These are phyloP conservation scores for Eremothecium cymbalariae DNA, from an alignment of 1,139 yeast species.

Conservation along the genomic window DNA sequence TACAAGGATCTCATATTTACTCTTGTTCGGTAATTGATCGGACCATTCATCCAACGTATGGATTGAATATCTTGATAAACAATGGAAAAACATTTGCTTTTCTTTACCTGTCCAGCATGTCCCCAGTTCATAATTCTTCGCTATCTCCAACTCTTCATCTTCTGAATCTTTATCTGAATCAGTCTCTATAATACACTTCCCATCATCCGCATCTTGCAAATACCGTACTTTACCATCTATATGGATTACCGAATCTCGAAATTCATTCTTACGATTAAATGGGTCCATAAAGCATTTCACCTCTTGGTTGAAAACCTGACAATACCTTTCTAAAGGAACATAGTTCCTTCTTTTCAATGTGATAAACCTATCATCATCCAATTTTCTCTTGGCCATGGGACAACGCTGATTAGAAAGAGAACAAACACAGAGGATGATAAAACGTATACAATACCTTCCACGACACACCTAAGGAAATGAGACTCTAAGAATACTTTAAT, in stretches of 20 bases:
- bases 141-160: background rate
- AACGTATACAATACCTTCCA: too few species aligned
- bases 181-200: constrained; percentile 5
- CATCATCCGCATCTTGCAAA: constrained; percentile 8
- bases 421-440: too few species aligned
- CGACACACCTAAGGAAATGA: too few species aligned
- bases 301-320: constrained; percentile 17
- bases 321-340: constrained; percentile 16
- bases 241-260: constrained; percentile 23
- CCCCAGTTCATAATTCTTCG: constrained; percentile 16
- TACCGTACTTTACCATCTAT: constrained; percentile 15
- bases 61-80: constrained; percentile 25
- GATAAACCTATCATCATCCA: constrained; percentile 1
- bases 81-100: constrained; percentile 26
- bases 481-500: too few species aligned
- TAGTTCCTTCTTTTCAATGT: constrained; percentile 6
- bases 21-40: constrained; percentile 17
- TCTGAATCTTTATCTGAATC: constrained; percentile 5
- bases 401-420: too few species aligned
- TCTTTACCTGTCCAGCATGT: constrained; percentile 25
- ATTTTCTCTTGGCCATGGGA: constrained; percentile 1
- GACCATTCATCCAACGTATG: constrained; percentile 29
- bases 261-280: constrained; percentile 13
- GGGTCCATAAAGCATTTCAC: constrained; percentile 18
- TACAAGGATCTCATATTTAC: constrained; percentile 23